Evolutionary conservation across 305 asterid species (phyloP).

Genomic region (Rubia peregrina): DNA sequence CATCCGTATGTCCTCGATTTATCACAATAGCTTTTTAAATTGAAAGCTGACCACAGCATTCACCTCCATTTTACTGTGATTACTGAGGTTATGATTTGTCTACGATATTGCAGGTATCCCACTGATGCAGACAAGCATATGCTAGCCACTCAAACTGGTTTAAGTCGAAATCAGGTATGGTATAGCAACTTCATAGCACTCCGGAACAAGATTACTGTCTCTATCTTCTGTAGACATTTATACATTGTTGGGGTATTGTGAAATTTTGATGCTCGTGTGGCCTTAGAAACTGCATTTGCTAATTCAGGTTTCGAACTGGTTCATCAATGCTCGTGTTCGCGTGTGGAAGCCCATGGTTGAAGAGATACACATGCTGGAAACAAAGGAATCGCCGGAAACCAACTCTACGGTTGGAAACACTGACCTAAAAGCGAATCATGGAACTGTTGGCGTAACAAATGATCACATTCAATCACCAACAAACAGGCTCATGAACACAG

Average conservation of each 20-base stretch:
- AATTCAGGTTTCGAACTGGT: slow-evolving; percentile 77
- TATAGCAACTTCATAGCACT: too few species aligned
- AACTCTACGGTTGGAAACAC: slow-evolving; percentile 16
- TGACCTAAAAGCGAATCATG: slow-evolving; percentile 12
- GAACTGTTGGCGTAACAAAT: slow-evolving; percentile 8
- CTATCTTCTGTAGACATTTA: too few species aligned
- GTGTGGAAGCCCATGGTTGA: slow-evolving; percentile 93
- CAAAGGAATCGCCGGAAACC: slow-evolving; percentile 35
- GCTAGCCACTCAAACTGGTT: slow-evolving; percentile 81
- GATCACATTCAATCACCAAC: slow-evolving; percentile 24
- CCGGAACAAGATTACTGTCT: too few species aligned
- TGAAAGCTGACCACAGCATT: too few species aligned
- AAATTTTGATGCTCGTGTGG: background rate
- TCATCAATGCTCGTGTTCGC: slow-evolving; percentile 78
- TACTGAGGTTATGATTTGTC: too few species aligned
- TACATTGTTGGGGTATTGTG: background rate
- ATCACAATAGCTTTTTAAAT: too few species aligned
- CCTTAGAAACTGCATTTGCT: background rate
- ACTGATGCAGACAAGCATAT: slow-evolving; percentile 81
- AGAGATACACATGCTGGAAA: slow-evolving; percentile 71
- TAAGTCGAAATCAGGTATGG: slow-evolving; percentile 74
- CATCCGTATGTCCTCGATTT: too few species aligned
- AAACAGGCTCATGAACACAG: slow-evolving; percentile 17
- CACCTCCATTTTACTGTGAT: too few species aligned
- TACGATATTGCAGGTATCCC: too few species aligned